Base-by-base conservation (phyloP, 163 green algal species). In the Trebouxiophyceae sp. region DNA sequence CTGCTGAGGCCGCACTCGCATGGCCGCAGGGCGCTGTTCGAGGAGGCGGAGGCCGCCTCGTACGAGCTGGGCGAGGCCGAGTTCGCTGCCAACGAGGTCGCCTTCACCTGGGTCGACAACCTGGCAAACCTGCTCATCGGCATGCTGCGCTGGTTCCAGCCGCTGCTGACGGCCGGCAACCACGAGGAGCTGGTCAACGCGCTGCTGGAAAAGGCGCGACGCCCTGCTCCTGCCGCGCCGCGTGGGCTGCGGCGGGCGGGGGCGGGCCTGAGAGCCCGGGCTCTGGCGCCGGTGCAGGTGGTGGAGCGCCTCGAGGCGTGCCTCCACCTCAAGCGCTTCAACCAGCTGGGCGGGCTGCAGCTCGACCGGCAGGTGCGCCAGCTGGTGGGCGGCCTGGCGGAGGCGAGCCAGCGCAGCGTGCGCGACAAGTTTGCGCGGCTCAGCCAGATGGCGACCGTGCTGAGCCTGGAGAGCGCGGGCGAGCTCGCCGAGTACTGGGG, bases 391-490 rank as follows among this genome's bases (percentile, higher is more conserved):
- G 68, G 74, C 28, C 57, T 84, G 20, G 73, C 74, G 4, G 85
- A 93, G 45, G 70, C 95, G 23, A 94, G 81, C 0, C 57, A 70
- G 27, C 74, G 87, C 55, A 87, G 88, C 3, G 87, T 98, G 60
- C 76, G 92, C 3, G 92, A 98, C 74, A 93, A 95, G 72, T 95
- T 98, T 71, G 82, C 91, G 20, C 69, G 85, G 24, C 81, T 98
- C 3, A 69, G 46, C 54, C 89, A 93, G 76, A 90, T 91, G 79
- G 83, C 82, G 2, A 88, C 83, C 19, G 57, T 95, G 57, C 77
- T 96, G 34, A 87, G 84, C 46, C 75, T 95, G 45, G 87, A 96
- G 78, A 82, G 65, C 16, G 75, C 86, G 28, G 70, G 75, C 1
- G 91, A 97, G 77, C 78, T 96, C 31, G 60, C 89, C 26, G 91